Evolutionary conservation across 2,329 filamentous ascomycete genomes (phyloP).

Genomic region (Mariannaea elegans): DNA sequence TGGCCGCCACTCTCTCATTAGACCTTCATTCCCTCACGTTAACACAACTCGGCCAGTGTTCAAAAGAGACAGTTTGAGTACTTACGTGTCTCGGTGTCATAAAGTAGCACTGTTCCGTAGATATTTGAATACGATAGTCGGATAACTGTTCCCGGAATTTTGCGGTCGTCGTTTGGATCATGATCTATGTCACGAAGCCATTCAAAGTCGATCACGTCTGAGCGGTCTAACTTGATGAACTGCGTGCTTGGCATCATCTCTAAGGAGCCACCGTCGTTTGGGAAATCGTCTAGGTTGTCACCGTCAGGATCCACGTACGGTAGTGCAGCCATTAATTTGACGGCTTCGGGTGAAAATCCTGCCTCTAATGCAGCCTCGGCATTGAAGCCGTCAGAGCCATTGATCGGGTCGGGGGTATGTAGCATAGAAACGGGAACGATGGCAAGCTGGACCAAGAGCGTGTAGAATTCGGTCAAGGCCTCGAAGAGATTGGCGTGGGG

Average conservation of each 20-base stretch:
- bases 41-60: background rate
- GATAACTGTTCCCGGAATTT: constrained; percentile 1
- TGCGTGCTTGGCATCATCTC: constrained; percentile 6
- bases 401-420: background rate
- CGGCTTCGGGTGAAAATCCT: constrained; percentile 3
- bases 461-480: constrained; percentile 2
- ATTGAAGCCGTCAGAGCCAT: background rate
- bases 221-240: background rate
- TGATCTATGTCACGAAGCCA: background rate
- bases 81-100: constrained; percentile 7
- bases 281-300: background rate
- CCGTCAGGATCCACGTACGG: background rate
- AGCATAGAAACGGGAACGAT: background rate
- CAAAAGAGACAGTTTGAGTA: background rate
- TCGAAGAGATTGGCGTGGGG: constrained; percentile 1
- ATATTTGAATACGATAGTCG: background rate
- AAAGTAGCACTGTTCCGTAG: background rate
- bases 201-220: background rate
- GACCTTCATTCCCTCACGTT: background rate
- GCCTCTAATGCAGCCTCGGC: background rate
- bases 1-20: constrained; percentile 1
- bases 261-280: background rate
- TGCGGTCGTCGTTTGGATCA: background rate
- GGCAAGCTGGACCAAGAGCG: background rate
- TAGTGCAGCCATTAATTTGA: background rate